A percentile compares a stretch with the other conserved stretches of the same genome.
Evolutionary conservation across 2,329 filamentous ascomycete genomes (phyloP).

Genomic region (Aquanectria penicillioides): DNA sequence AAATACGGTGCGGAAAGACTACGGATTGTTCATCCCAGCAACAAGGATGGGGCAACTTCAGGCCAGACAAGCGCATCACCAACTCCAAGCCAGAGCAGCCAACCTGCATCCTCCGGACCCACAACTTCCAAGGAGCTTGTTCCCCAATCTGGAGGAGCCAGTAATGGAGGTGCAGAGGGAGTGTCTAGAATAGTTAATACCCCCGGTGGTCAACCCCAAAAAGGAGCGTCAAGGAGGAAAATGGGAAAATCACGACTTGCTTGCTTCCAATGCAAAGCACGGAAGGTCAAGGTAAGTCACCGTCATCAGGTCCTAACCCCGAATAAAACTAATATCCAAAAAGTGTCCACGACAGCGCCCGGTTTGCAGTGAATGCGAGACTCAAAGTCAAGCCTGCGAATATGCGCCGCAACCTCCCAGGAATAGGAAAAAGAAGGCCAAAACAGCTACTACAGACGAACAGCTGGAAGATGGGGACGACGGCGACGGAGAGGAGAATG

Average conservation of each 20-base stretch:
- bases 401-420: conserved; percentile 49
- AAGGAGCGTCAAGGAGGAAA: conserved; percentile 34
- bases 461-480: conserved; percentile 30
- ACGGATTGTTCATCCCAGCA: conserved; percentile 64
- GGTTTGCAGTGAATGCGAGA: conserved; percentile 50
- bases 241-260: conserved; percentile 46
- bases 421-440: conserved; percentile 37
- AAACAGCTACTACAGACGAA: conserved; percentile 24
- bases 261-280: conserved; percentile 49
- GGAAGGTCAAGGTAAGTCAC: conserved; percentile 52
- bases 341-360: conserved; percentile 56
- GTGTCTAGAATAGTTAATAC: too few species aligned
- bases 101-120: conserved; percentile 36
- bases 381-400: conserved; percentile 46
- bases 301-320: neutral
- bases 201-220: too few species aligned
- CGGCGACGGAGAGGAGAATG: conserved; percentile 24
- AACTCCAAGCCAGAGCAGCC: conserved; percentile 34
- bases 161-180: conserved; percentile 21
- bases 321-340: neutral
- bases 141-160: conserved; percentile 34
- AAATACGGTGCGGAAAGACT: conserved; percentile 67
- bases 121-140: conserved; percentile 47
- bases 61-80: conserved; percentile 41
- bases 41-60: conserved; percentile 44